Percentiles rank a stretch among this genome's conserved stretches.
Evolutionary conservation across 1,139 yeast genomes (phyloP).

Genomic region (Kodamaea sp.): DNA sequence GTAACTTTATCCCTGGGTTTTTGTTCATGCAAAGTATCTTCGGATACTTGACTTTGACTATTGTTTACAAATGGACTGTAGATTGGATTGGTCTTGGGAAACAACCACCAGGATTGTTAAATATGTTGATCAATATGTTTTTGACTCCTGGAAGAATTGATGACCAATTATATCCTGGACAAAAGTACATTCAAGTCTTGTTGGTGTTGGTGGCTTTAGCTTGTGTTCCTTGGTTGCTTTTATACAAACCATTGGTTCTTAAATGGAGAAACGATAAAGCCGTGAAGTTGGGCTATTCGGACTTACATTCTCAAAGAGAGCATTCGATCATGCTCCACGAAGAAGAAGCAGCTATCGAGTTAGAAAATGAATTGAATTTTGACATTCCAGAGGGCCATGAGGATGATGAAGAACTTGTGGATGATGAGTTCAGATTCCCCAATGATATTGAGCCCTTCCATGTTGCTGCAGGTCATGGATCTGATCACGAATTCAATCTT

Average conservation of each 20-base stretch:
- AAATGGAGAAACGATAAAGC: slow-evolving; percentile 21
- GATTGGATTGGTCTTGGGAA: slow-evolving; percentile 80
- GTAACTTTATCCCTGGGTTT: slow-evolving; percentile 92
- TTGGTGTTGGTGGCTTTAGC: slow-evolving; percentile 74
- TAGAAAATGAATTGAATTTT: slow-evolving; percentile 20
- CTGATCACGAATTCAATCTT: slow-evolving; percentile 59
- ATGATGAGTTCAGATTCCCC: slow-evolving; percentile 40
- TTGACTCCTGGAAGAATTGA: slow-evolving; percentile 88
- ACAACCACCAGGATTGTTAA: slow-evolving; percentile 90
- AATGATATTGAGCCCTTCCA: slow-evolving; percentile 50
- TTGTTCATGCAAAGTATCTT: slow-evolving; percentile 94
- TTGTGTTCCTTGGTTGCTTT: slow-evolving; percentile 93
- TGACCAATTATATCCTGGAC: slow-evolving; percentile 82
- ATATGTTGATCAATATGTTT: slow-evolving; percentile 96
- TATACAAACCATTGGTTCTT: slow-evolving; percentile 83
- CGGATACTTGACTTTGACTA: slow-evolving; percentile 83
- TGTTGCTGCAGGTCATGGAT: slow-evolving; percentile 27
- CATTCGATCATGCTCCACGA: slow-evolving; percentile 33
- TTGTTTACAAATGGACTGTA: slow-evolving; percentile 90
- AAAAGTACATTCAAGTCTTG: slow-evolving; percentile 72
- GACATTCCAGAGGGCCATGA: slow-evolving; percentile 25
- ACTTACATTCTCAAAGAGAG: slow-evolving; percentile 34
- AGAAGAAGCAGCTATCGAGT: slow-evolving; percentile 30
- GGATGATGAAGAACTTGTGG: slow-evolving; percentile 36
- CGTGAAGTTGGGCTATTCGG: slow-evolving; percentile 35